Evolutionary conservation across 352 stramenopile genomes (phyloP).

Genomic region (Pythium oligandrum): DNA sequence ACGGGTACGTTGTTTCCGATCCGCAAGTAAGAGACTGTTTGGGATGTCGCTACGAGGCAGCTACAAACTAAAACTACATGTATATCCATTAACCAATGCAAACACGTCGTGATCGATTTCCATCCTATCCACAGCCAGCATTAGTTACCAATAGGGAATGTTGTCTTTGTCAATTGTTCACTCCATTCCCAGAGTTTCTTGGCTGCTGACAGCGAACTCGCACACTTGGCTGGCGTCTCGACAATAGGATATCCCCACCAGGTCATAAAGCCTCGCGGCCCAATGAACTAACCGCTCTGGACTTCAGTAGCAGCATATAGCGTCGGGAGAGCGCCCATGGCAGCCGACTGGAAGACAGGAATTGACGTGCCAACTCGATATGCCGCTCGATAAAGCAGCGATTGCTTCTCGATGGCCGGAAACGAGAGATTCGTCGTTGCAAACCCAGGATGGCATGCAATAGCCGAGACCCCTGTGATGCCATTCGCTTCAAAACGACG

Average conservation of each 20-base stretch:
- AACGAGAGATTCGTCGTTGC: constrained; percentile 29
- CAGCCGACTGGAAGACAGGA: constrained; percentile 32
- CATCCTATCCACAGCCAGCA: too few relatives aligned
- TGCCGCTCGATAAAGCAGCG: constrained; percentile 23
- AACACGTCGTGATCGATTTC: too few relatives aligned
- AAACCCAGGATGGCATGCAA: constrained; percentile 32
- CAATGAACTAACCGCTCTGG: constrained; percentile 27
- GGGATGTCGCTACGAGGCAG: too few relatives aligned
- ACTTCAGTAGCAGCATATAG: constrained; percentile 39
- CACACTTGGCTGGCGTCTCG: constrained; percentile 22
- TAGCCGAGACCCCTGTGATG: constrained; percentile 14
- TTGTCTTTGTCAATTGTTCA: too few relatives aligned
- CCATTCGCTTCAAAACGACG: constrained; percentile 10
- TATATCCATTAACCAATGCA: too few relatives aligned
- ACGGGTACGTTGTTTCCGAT: too few relatives aligned
- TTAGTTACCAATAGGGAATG: too few relatives aligned
- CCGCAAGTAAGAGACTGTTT: too few relatives aligned
- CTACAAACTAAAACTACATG: too few relatives aligned
- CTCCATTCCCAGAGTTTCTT: too few relatives aligned
- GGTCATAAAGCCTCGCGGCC: constrained; percentile 20
- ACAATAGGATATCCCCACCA: constrained; percentile 30
- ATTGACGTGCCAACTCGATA: constrained; percentile 24
- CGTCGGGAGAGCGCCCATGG: constrained; percentile 35
- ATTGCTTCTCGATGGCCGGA: constrained; percentile 16
- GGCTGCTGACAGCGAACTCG: constrained; percentile 23